These are phyloP conservation scores for Meredithiella fracta DNA, from an alignment of 2,329 filamentous ascomycete genomes.

Conservation along the genomic window DNA sequence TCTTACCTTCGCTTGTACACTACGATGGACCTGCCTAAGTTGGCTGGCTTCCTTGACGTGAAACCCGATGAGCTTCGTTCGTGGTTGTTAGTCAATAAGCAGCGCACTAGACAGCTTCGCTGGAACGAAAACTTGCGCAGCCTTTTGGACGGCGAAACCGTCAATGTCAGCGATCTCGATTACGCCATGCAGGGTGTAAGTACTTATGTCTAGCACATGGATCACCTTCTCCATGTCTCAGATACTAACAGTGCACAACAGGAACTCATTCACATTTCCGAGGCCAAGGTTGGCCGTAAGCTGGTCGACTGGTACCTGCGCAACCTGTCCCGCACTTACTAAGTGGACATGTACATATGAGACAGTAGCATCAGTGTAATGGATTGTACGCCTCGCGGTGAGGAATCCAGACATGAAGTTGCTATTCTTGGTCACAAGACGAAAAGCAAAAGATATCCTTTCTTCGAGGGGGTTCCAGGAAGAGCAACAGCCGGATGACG, in stretches of 20 bases:
- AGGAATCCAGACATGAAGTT: neutral
- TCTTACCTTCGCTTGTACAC: constrained; percentile 98
- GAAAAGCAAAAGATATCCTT: neutral
- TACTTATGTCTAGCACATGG: too few species aligned
- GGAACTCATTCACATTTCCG: constrained; percentile 96
- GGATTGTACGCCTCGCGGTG: neutral
- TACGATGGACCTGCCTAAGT: constrained; percentile 97
- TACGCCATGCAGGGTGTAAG: constrained; percentile 88
- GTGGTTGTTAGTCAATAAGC: constrained; percentile 95
- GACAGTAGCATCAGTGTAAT: constrained; percentile 1
- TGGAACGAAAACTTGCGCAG: constrained; percentile 72
- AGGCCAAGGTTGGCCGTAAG: constrained; percentile 94
- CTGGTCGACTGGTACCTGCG: constrained; percentile 98
- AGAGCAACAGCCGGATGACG: neutral
- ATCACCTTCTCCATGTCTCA: too few species aligned
- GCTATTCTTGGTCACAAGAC: neutral
- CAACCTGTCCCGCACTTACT: constrained; percentile 92
- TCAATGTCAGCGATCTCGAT: constrained; percentile 89
- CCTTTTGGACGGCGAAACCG: constrained; percentile 77
- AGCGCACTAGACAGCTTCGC: constrained; percentile 88
- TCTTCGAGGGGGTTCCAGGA: neutral
- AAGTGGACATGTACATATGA: constrained; percentile 17
- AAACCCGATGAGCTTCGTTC: constrained; percentile 89
- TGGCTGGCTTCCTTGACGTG: constrained; percentile 91
- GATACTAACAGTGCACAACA: constrained; percentile 21